Evolutionary conservation across 2,329 filamentous ascomycete species (phyloP).

Genomic region (Fusarium robinianum): DNA sequence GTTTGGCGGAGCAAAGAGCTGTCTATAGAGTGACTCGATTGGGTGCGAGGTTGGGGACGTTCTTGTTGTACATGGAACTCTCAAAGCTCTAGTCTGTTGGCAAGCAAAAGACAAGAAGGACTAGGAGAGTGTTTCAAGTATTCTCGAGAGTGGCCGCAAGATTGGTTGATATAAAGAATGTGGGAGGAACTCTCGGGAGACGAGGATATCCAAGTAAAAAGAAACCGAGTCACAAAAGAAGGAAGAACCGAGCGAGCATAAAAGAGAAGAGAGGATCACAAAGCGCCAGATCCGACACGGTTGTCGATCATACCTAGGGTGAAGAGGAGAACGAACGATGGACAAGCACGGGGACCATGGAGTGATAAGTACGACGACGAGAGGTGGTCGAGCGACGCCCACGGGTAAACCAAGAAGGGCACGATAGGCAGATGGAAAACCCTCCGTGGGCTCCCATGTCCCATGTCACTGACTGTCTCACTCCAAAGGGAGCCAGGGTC

Average conservation of each 20-base stretch:
- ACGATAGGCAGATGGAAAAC: conserved; percentile 37
- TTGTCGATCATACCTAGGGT: conserved; percentile 53
- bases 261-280: conserved; percentile 52
- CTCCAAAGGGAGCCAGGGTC: conserved; percentile 47
- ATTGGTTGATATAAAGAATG: conserved; percentile 44
- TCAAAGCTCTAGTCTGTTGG: conserved; percentile 19
- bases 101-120: conserved; percentile 15
- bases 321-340: conserved; percentile 43
- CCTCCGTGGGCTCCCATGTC: conserved; percentile 46
- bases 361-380: conserved; percentile 55
- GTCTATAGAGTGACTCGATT: conserved; percentile 41
- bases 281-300: conserved; percentile 49
- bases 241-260: conserved; percentile 55
- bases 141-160: conserved; percentile 32
- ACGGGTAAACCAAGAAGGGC: conserved; percentile 35
- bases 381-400: conserved; percentile 43
- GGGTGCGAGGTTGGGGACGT: conserved; percentile 36
- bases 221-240: conserved; percentile 53
- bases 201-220: conserved; percentile 49
- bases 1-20: conserved; percentile 38
- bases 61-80: conserved; percentile 41
- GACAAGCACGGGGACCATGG: conserved; percentile 50
- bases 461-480: conserved; percentile 63
- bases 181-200: conserved; percentile 46
- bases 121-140: conserved; percentile 27